Conservation (phyloP, 805 yeast genomes). For the Lipomyces sp. region DNA sequence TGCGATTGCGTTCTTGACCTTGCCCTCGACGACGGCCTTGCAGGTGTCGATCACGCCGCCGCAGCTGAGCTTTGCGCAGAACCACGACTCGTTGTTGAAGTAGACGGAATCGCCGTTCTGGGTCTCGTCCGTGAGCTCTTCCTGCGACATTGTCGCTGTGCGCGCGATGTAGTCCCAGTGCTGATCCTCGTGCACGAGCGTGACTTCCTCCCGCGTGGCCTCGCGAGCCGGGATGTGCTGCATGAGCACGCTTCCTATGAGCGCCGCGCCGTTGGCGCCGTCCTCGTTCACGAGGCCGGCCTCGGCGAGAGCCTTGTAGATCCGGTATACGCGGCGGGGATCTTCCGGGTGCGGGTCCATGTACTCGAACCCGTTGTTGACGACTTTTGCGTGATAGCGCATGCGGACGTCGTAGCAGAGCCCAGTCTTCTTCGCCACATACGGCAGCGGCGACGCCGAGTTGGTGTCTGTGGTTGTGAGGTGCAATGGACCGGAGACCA, state of each 20-base stretch:
- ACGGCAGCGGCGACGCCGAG: slow-evolving; percentile 17
- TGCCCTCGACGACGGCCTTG: slow-evolving; percentile 88
- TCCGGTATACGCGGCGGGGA: slow-evolving; percentile 91
- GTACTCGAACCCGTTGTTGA: slow-evolving; percentile 86
- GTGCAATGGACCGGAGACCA: no score
- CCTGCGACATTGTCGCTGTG: slow-evolving; percentile 74
- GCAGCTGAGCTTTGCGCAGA: slow-evolving; percentile 86
- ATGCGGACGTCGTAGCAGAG: slow-evolving; percentile 93
- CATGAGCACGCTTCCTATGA: slow-evolving; percentile 77
- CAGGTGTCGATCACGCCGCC: slow-evolving; percentile 98
- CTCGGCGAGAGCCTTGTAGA: slow-evolving; percentile 89
- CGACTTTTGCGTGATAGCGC: slow-evolving; percentile 95
- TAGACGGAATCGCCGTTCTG: slow-evolving; percentile 93
- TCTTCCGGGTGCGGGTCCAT: slow-evolving; percentile 99
- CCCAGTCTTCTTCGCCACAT: slow-evolving; percentile 63
- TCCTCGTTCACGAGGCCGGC: slow-evolving; percentile 86
- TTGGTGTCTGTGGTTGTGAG: not conserved
- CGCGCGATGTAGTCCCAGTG: slow-evolving; percentile 73
- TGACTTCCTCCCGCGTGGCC: slow-evolving; percentile 80
- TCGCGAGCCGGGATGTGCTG: slow-evolving; percentile 84
- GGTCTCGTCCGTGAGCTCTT: slow-evolving; percentile 72
- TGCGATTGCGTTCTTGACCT: slow-evolving; percentile 87
- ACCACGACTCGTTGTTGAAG: slow-evolving; percentile 82
- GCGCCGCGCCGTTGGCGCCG: slow-evolving; percentile 63
- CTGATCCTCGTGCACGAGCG: slow-evolving; percentile 77